Evolutionary conservation across 345 rosid genomes (phyloP).

Genomic region (Excoecaria cochinchinensis): DNA sequence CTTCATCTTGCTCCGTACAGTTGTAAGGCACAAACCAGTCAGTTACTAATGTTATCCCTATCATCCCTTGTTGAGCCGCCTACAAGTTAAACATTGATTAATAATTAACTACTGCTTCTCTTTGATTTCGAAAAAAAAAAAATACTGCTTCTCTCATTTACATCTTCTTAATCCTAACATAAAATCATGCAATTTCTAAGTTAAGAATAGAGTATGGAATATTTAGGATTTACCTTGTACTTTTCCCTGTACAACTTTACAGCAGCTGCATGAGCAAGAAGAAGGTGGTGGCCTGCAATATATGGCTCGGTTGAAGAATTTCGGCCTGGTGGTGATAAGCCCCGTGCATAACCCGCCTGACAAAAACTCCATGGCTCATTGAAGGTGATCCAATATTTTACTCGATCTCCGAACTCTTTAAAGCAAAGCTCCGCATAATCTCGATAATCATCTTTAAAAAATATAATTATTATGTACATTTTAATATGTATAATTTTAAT

Average conservation of each 20-base stretch:
- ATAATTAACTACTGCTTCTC: too few relatives aligned
- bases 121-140: too few relatives aligned
- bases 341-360: slow-evolving; percentile 15
- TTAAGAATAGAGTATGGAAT: background rate
- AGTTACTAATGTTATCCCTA: slow-evolving; percentile 41
- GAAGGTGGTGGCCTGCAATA: slow-evolving; percentile 26
- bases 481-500: too few relatives aligned
- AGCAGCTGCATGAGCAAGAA: slow-evolving; percentile 34
- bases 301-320: slow-evolving; percentile 40
- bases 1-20: slow-evolving; percentile 18
- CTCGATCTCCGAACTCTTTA: slow-evolving; percentile 37
- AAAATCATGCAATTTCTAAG: too few relatives aligned
- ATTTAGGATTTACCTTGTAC: slow-evolving; percentile 10
- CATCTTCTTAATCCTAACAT: too few relatives aligned
- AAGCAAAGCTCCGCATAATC: slow-evolving; percentile 50
- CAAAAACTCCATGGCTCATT: slow-evolving; percentile 29
- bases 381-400: slow-evolving; percentile 38
- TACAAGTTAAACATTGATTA: slow-evolving; percentile 4
- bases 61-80: slow-evolving; percentile 42
- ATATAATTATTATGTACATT: too few relatives aligned
- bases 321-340: slow-evolving; percentile 26
- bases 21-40: slow-evolving; percentile 46
- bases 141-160: too few relatives aligned
- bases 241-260: slow-evolving; percentile 25
- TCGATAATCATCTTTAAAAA: slow-evolving; percentile 34